Conservation (phyloP, 2,329 filamentous ascomycete species). For the Diaporthe sp. region DNA sequence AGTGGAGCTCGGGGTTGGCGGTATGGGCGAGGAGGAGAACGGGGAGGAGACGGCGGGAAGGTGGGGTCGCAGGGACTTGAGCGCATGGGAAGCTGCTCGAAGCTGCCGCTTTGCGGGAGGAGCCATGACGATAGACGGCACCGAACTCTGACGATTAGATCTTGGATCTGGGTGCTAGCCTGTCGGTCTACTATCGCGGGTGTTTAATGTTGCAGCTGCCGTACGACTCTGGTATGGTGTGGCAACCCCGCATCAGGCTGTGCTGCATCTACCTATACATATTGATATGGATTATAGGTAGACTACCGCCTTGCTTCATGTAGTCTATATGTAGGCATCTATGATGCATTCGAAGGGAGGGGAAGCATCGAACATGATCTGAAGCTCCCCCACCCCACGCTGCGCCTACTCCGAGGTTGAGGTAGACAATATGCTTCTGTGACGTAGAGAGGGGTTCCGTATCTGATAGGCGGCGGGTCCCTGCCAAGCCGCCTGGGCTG, state of each 20-base stretch:
- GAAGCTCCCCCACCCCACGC: slow-evolving; percentile 9
- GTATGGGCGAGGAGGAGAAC: background rate
- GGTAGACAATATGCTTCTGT: background rate
- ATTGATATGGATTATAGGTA: background rate
- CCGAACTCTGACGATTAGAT: slow-evolving; percentile 15
- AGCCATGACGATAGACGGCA: slow-evolving; percentile 9
- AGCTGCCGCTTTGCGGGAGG: slow-evolving; percentile 25
- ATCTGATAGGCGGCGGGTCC: background rate
- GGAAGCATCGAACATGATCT: background rate
- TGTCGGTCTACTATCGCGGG: background rate
- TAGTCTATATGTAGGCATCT: background rate
- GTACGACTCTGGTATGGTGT: background rate
- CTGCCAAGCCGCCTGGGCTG: slow-evolving; percentile 19
- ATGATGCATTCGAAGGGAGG: slow-evolving; percentile 9
- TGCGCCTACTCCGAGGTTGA: background rate
- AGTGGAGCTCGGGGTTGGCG: background rate
- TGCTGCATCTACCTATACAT: background rate
- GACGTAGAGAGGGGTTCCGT: slow-evolving; percentile 2
- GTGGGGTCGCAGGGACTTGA: slow-evolving; percentile 26
- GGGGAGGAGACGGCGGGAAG: slow-evolving; percentile 1
- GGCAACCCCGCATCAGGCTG: slow-evolving; percentile 13
- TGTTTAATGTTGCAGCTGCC: background rate
- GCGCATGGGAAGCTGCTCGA: slow-evolving; percentile 34
- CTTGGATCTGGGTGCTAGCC: slow-evolving; percentile 6
- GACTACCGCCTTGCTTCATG: background rate